phyloP scores from a whole-genome alignment of 2,329 filamentous ascomycete species.

The Stachybotrys echinatus region DNA sequence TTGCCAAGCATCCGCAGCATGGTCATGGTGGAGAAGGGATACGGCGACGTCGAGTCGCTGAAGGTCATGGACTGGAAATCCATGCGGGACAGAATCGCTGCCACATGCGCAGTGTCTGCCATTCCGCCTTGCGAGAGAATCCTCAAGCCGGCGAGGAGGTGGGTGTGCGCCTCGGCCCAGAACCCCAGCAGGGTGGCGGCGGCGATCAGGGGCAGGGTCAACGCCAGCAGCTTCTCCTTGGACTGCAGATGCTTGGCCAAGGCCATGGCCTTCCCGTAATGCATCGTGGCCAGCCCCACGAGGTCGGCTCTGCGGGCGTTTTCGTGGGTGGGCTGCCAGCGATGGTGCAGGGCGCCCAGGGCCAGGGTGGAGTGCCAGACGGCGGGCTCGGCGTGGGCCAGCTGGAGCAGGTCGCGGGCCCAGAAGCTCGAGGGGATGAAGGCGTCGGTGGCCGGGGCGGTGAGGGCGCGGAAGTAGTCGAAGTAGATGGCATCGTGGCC shows the following conservation, averaged over 20 bases:
- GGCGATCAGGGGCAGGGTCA: slow-evolving; percentile 25
- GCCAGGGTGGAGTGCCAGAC: slow-evolving; percentile 29
- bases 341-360: slow-evolving; percentile 26
- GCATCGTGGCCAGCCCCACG: slow-evolving; percentile 14
- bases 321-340: slow-evolving; percentile 11
- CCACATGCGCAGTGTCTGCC: slow-evolving; percentile 7
- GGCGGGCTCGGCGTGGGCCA: slow-evolving; percentile 26
- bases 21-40: slow-evolving; percentile 14
- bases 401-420: slow-evolving; percentile 23
- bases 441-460: slow-evolving; percentile 17
- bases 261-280: slow-evolving; percentile 21
- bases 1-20: slow-evolving; percentile 5
- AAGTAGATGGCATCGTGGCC: slow-evolving; percentile 17
- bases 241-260: slow-evolving; percentile 19
- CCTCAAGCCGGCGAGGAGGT: slow-evolving; percentile 21
- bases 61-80: slow-evolving; percentile 29
- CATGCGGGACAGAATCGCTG: slow-evolving; percentile 18
- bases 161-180: slow-evolving; percentile 23
- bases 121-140: slow-evolving; percentile 15
- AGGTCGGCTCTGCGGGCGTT: slow-evolving; percentile 2
- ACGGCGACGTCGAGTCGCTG: slow-evolving; percentile 22
- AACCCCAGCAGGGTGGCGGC: slow-evolving; percentile 23
- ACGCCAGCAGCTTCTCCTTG: slow-evolving; percentile 17
- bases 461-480: slow-evolving; percentile 28
- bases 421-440: slow-evolving; percentile 26